A percentile compares a stretch with the other conserved stretches of the same genome.
Conservation (phyloP, 129 eudicot species). For the Solidago caesia region DNA sequence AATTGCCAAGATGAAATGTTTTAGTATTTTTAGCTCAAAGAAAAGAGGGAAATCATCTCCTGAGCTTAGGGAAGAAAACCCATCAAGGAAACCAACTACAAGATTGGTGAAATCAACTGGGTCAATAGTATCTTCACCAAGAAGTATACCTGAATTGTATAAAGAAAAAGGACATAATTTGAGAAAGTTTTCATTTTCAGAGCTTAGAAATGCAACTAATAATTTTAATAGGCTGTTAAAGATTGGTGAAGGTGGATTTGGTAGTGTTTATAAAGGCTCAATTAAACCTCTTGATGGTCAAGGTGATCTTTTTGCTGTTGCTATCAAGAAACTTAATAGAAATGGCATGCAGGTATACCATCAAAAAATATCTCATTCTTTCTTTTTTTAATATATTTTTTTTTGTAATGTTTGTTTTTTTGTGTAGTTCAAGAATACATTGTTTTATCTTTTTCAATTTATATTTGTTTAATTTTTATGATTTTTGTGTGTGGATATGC, state of each 20-base stretch:
- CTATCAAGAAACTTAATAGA: conserved; percentile 72
- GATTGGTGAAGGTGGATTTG: conserved; percentile 91
- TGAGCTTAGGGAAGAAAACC: conserved; percentile 41
- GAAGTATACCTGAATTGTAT: conserved; percentile 64
- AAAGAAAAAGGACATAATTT: conserved; percentile 48
- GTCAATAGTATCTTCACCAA: conserved; percentile 45
- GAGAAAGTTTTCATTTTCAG: conserved; percentile 58
- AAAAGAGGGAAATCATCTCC: conserved; percentile 53
- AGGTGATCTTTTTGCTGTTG: conserved; percentile 56
- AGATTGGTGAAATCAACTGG: conserved; percentile 57
- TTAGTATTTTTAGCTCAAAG: conserved; percentile 43
- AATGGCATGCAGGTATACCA: conserved; percentile 67
- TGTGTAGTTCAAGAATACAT: not conserved
- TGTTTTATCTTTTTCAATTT: not conserved
- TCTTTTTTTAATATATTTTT: not conserved
- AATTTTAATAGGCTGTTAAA: conserved; percentile 56
- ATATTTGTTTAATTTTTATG: not conserved
- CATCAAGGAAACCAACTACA: conserved; percentile 15
- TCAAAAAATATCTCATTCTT: not conserved
- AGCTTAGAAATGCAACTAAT: conserved; percentile 70
- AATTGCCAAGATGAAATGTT: conserved; percentile 52
- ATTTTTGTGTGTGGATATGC: not conserved
- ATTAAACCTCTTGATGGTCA: conserved; percentile 42
- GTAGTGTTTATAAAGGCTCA: conserved; percentile 74
- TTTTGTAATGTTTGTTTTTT: not conserved